Conservation (phyloP, 225 moss, liverwort and hornwort genomes). For the Sphagnum contortum region DNA sequence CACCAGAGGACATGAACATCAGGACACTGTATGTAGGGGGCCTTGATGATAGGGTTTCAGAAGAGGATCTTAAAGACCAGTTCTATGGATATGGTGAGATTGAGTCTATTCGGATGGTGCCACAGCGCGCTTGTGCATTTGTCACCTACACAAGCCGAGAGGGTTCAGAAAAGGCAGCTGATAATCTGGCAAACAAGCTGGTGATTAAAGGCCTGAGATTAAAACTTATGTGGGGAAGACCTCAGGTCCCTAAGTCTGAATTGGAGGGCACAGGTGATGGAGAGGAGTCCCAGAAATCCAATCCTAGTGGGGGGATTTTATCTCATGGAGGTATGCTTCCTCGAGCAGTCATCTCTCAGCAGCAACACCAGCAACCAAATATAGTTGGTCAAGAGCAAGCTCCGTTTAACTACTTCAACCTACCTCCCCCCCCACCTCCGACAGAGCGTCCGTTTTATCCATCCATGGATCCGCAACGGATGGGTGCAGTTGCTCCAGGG, state of each 20-base stretch:
- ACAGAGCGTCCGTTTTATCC: constrained; percentile 89
- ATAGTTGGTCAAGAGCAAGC: constrained; percentile 47
- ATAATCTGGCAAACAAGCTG: constrained; percentile 50
- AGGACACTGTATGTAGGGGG: constrained; percentile 50
- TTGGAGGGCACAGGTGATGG: constrained; percentile 24
- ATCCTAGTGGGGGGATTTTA: constrained; percentile 47
- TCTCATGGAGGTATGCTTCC: constrained; percentile 97
- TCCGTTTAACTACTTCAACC: constrained; percentile 84
- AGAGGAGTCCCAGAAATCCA: constrained; percentile 30
- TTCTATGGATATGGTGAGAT: constrained; percentile 57
- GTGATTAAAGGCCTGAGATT: constrained; percentile 56
- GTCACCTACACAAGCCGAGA: constrained; percentile 47
- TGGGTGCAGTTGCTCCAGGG: constrained; percentile 74
- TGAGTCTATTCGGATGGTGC: constrained; percentile 45
- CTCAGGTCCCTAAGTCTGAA: constrained; percentile 45
- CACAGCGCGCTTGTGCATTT: constrained; percentile 56
- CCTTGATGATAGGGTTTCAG: constrained; percentile 42
- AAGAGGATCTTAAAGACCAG: constrained; percentile 54
- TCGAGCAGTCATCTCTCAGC: constrained; percentile 79
- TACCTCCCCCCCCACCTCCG: constrained; percentile 73
- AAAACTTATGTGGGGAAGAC: constrained; percentile 66
- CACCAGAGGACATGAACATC: constrained; percentile 54
- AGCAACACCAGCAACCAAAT: constrained; percentile 60
- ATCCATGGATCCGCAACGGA: constrained; percentile 98
- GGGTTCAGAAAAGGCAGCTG: constrained; percentile 56